Evolutionary conservation across 805 yeast species (phyloP), one percentile per base, ranked within the genome.

Genomic region (Pichia paraexigua): DNA sequence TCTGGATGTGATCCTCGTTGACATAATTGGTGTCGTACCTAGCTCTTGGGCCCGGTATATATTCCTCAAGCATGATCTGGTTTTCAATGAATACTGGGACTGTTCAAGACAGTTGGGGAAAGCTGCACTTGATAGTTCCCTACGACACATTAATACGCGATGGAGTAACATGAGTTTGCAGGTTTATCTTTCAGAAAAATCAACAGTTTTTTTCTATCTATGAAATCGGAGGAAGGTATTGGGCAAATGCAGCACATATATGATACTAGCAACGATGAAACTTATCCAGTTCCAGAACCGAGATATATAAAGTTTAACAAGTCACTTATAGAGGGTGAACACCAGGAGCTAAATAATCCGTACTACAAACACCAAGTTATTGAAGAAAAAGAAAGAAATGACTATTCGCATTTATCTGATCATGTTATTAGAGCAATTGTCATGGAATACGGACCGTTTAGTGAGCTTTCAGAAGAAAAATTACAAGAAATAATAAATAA

Each of bases 401-500:
- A 59, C 45, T 52, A 57, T 12, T 43, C 56, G 18, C 55, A 63
- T n/a, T 60, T 60, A 1, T 50, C 53, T 15, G 52, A 43, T 12
- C 43, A 53, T 32, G 20, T 59, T 15, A 45, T 58, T 11, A 49
- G 51, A 15, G 45, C 49, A n/a, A 56, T 58, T 9, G 54, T 56
- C 17, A 37, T 37, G 12, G 55, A 59, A 41, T 49, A 54, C 40
- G 63, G 63, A 39, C 74, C 85, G 21, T 85, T 85, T 56, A 63
- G 76, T 24, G 69, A 76, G 45, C 62, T 85, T 4, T 75, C 85
- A 3, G 91, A 85, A 62, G 79, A 75, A 7, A 66, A 71, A 17
- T 63, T 85, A 3, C 47, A 58, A 18, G 63, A 71, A 37, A 85
- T 82, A 61, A 74, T 79, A 40, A 69, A 48, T 27, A 20, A 12